These are phyloP conservation scores for Cucumis hystrix DNA, from an alignment of 306 rosid genomes.

Conservation along the genomic window DNA sequence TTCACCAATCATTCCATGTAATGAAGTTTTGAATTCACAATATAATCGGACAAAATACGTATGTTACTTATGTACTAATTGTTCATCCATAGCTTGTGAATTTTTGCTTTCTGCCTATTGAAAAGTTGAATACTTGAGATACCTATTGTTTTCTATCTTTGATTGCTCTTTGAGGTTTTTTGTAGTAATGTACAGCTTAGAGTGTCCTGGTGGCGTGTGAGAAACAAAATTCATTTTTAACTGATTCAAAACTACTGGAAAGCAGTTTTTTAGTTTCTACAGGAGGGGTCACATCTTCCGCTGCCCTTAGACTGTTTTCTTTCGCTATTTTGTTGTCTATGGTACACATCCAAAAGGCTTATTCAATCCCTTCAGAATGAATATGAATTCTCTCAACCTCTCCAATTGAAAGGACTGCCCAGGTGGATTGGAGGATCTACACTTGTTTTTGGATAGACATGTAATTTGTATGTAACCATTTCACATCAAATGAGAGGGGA, in stretches of 20 bases:
- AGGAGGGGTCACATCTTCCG: neutral
- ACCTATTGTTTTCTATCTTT: too few relatives aligned
- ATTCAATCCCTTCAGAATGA: neutral
- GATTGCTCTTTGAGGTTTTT: too few relatives aligned
- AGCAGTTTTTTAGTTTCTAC: neutral
- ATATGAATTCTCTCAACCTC: neutral
- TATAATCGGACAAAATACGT: neutral
- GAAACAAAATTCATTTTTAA: neutral
- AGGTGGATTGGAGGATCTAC: neutral
- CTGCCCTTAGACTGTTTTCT: neutral
- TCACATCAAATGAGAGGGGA: neutral
- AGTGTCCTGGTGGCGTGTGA: neutral
- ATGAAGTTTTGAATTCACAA: slow-evolving; percentile 2
- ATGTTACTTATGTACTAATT: neutral
- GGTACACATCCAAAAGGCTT: neutral
- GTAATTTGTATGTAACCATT: neutral
- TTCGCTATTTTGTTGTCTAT: neutral
- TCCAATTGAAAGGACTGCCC: neutral
- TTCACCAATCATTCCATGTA: neutral
- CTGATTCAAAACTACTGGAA: neutral
- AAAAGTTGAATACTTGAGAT: neutral
- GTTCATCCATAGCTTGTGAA: neutral
- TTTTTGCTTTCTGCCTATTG: neutral
- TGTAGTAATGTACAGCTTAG: neutral
- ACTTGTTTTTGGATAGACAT: neutral